Evolutionary conservation across 2,329 filamentous ascomycete genomes (phyloP), one percentile per base, ranked within the genome.

Genomic region (Verticillium alfalfae): DNA sequence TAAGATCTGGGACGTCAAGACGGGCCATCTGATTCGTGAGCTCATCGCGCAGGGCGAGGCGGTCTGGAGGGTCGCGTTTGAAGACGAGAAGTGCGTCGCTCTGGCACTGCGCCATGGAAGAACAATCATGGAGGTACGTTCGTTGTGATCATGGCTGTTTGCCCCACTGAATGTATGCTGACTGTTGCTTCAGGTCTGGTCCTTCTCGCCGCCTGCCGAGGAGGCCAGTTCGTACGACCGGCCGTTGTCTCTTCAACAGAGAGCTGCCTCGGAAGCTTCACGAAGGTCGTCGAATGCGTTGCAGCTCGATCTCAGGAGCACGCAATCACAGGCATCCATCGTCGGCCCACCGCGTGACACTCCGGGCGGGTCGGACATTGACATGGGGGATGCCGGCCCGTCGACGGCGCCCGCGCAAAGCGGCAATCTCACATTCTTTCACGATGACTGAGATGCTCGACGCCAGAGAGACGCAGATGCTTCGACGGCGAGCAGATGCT

Each of bases 1-100:
- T 66, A 99, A 98, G 77, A 93, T 99, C 60, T 99, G 95, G 95
- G 94, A 97, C 77, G 81, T 98, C 63, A 93, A 95, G 75, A 95
- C 92, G 2, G 95, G 95, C 3, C 89, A 91, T 62, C 83, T 97
- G 34, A 92, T 99, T 26, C 88, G 95, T 63, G 95, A 99, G 76
- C 84, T 99, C 52, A 94, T 94, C 56, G 88, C 90, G 22, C 93
- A 94, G 60, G 92, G 94, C 0, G 94, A 99, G 71, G 93, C 94
- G 16, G 95, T 99, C 0, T 99, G 95, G 95, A 86, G 95, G 63
- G 94, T 99, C 38, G 95, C 96, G 0, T 99, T 99, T 73, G 95
- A 99, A 72, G 94, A 97, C 67, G 95, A 99, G 76, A 98, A 97
- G 75, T 96, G 94, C 62, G 94, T 99, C 36, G 94, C 97, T 37